Evolutionary conservation across 179 eudicot genomes (phyloP).

Genomic region (Drosera spatulata): DNA sequence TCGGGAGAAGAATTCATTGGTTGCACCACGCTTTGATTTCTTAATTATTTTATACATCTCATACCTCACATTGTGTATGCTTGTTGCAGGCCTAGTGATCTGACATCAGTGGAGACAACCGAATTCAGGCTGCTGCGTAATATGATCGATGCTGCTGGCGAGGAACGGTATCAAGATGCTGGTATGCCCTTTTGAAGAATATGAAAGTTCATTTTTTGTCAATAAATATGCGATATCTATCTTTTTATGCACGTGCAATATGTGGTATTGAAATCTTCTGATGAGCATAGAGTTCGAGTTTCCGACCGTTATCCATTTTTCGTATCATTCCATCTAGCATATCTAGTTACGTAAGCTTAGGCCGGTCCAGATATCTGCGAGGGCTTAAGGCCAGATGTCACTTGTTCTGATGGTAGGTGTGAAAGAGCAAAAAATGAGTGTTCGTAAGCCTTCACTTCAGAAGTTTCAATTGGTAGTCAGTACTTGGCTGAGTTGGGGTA

Average conservation of each 20-base stretch:
- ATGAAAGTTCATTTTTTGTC: not conserved
- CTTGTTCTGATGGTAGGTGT: too few species aligned
- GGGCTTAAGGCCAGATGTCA: too few species aligned
- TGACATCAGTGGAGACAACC: conserved; percentile 51
- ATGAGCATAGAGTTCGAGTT: too few species aligned
- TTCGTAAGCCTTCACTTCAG: too few species aligned
- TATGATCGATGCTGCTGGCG: conserved; percentile 72
- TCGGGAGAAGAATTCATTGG: too few species aligned
- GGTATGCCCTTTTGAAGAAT: conserved; percentile 20
- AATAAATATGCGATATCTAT: not conserved
- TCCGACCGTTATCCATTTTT: too few species aligned
- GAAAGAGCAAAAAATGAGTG: too few species aligned
- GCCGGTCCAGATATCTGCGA: too few species aligned
- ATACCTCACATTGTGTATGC: not conserved
- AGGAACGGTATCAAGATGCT: conserved; percentile 79
- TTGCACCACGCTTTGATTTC: not conserved
- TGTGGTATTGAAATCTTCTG: not conserved
- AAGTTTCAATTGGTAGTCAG: too few species aligned
- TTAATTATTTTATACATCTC: not conserved
- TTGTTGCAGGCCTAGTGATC: conserved; percentile 50
- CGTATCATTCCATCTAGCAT: too few species aligned
- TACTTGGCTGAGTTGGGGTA: too few species aligned
- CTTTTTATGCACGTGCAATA: not conserved
- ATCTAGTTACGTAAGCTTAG: too few species aligned
- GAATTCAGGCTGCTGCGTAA: conserved; percentile 63